phyloP scores from a whole-genome alignment of 2,329 filamentous ascomycete genomes.

The Xylariaceae sp. region DNA sequence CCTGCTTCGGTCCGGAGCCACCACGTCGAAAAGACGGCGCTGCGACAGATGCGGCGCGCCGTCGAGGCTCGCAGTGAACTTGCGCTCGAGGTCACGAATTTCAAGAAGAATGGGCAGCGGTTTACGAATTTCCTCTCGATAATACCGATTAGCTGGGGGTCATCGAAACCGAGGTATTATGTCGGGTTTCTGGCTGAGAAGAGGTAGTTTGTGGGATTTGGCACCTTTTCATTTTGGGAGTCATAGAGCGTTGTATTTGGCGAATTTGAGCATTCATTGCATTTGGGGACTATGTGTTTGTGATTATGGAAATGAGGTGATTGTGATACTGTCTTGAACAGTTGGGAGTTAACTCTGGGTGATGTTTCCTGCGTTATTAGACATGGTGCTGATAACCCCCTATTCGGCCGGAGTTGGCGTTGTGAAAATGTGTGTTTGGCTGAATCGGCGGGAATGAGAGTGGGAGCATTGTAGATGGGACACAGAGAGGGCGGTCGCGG shows the following conservation, averaged over 20 bases:
- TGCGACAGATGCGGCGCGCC: constrained; percentile 49
- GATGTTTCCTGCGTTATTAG: no score
- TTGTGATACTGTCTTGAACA: no score
- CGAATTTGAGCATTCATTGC: no score
- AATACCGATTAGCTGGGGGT: constrained; percentile 69
- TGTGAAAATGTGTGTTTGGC: no score
- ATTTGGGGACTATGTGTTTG: no score
- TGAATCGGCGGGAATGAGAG: no score
- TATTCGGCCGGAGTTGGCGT: no score
- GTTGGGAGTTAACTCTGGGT: no score
- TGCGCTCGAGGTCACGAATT: constrained; percentile 63
- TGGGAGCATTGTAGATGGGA: not conserved
- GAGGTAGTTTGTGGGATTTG: not conserved
- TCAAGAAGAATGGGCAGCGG: constrained; percentile 69
- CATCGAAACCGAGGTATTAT: constrained; percentile 61
- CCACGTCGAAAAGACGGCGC: constrained; percentile 55
- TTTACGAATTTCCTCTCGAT: constrained; percentile 85
- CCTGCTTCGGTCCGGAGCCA: constrained; percentile 51
- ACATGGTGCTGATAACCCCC: no score
- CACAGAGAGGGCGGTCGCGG: not conserved
- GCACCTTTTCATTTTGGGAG: not conserved
- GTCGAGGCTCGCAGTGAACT: constrained; percentile 43
- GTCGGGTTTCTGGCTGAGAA: constrained; percentile 72
- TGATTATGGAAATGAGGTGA: no score
- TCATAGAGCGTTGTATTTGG: no score